phyloP scores from a whole-genome alignment of 441 rosid genomes.

The Bocquillonia castaneifolia region DNA sequence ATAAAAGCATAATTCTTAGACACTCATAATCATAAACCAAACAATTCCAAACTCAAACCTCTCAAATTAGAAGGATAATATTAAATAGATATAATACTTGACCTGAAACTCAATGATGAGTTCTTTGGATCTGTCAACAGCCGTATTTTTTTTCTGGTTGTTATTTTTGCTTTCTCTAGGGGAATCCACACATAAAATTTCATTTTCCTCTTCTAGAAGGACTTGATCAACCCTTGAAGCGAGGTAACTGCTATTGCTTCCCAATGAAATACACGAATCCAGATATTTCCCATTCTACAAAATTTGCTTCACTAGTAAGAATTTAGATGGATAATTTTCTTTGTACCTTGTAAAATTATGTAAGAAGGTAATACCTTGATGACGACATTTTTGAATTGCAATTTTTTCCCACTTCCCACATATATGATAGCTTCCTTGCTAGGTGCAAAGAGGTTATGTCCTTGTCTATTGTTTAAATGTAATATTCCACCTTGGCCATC shows the following conservation, averaged over 20 bases:
- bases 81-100: conserved; percentile 7
- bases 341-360: conserved; percentile 11
- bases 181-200: conserved; percentile 28
- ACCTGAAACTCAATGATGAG: conserved; percentile 86
- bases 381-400: conserved; percentile 79
- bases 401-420: conserved; percentile 72
- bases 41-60: not conserved
- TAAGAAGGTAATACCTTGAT: conserved; percentile 53
- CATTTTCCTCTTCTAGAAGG: conserved; percentile 49
- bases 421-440: conserved; percentile 70
- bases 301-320: conserved; percentile 15
- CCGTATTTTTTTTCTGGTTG: conserved; percentile 38
- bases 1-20: not conserved
- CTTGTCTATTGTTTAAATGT: conserved; percentile 67
- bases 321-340: not conserved
- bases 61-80: not conserved
- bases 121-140: conserved; percentile 52
- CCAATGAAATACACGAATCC: conserved; percentile 86
- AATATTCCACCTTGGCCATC: conserved; percentile 88
- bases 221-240: conserved; percentile 68
- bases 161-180: conserved; percentile 37
- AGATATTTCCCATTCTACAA: conserved; percentile 74
- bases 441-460: conserved; percentile 51
- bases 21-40: not conserved
- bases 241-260: conserved; percentile 76